Evolutionary conservation across 805 yeast genomes (phyloP).

Genomic region (Wickerhamiella sergipiensis): DNA sequence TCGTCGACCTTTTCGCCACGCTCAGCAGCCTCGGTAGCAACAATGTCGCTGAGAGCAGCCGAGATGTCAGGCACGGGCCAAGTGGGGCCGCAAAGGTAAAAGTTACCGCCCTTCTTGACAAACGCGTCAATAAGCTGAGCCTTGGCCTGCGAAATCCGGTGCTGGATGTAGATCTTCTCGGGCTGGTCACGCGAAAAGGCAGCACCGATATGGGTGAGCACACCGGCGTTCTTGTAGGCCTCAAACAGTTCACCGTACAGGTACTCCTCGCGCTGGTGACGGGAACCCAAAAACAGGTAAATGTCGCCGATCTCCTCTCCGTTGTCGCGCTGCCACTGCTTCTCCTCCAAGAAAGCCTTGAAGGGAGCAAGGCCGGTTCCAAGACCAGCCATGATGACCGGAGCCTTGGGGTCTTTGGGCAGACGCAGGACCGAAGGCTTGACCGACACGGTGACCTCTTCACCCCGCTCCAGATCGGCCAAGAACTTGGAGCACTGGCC

Average conservation of each 20-base stretch:
- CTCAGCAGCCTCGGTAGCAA: slow-evolving; percentile 52
- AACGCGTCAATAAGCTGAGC: slow-evolving; percentile 66
- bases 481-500: slow-evolving; percentile 92
- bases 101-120: slow-evolving; percentile 66
- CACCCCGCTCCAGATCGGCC: slow-evolving; percentile 62
- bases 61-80: slow-evolving; percentile 99
- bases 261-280: slow-evolving; percentile 91
- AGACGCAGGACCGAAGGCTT: slow-evolving; percentile 96
- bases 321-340: slow-evolving; percentile 81
- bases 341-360: slow-evolving; percentile 94
- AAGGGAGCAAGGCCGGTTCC: slow-evolving; percentile 98
- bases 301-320: slow-evolving; percentile 83
- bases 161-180: slow-evolving; percentile 88
- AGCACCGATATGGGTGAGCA: slow-evolving; percentile 89
- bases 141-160: slow-evolving; percentile 69
- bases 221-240: slow-evolving; percentile 83
- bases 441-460: slow-evolving; percentile 82
- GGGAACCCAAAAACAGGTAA: slow-evolving; percentile 78
- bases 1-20: slow-evolving; percentile 58
- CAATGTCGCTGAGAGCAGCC: slow-evolving; percentile 72
- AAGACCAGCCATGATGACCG: slow-evolving; percentile 90
- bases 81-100: slow-evolving; percentile 96
- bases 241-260: slow-evolving; percentile 96
- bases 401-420: slow-evolving; percentile 76
- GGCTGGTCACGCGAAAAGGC: slow-evolving; percentile 97